These are phyloP conservation scores for Xerocomellus dryophilus DNA, from an alignment of 768 basidiomycete species.

Conservation along the genomic window DNA sequence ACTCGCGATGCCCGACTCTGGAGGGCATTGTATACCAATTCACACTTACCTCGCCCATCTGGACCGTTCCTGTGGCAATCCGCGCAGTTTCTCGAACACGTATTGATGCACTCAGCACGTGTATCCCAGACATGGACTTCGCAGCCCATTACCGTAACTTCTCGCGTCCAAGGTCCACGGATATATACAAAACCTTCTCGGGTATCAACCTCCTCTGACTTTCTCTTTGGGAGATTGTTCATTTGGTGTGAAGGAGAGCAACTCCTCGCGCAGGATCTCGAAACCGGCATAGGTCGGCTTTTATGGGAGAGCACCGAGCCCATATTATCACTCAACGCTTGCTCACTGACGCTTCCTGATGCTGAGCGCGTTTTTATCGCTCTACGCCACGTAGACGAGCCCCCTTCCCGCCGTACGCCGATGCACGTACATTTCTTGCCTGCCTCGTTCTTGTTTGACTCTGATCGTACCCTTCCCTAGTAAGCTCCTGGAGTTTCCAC, in stretches of 20 bases:
- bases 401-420: conserved; percentile 16
- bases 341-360: conserved; percentile 18
- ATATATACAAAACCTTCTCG: conserved; percentile 12
- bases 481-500: conserved; percentile 22
- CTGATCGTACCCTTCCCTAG: conserved; percentile 10
- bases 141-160: conserved; percentile 7
- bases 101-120: conserved; percentile 17
- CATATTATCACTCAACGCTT: conserved; percentile 21
- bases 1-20: conserved; percentile 18
- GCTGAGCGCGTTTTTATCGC: conserved; percentile 20
- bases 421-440: conserved; percentile 13
- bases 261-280: conserved; percentile 20
- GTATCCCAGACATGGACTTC: conserved; percentile 22
- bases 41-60: conserved; percentile 19
- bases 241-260: conserved; percentile 22
- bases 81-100: conserved; percentile 15
- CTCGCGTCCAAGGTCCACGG: conserved; percentile 14
- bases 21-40: conserved; percentile 17
- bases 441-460: background rate
- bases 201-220: conserved; percentile 17
- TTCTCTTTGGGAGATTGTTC: conserved; percentile 25
- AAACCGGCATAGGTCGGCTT: conserved; percentile 20
- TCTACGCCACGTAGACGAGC: conserved; percentile 15
- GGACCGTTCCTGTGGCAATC: conserved; percentile 26
- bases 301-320: conserved; percentile 11